Evolutionary conservation across 345 rosid genomes (phyloP), one percentile per base, ranked within the genome.

Genomic region (Citropsis articulata): DNA sequence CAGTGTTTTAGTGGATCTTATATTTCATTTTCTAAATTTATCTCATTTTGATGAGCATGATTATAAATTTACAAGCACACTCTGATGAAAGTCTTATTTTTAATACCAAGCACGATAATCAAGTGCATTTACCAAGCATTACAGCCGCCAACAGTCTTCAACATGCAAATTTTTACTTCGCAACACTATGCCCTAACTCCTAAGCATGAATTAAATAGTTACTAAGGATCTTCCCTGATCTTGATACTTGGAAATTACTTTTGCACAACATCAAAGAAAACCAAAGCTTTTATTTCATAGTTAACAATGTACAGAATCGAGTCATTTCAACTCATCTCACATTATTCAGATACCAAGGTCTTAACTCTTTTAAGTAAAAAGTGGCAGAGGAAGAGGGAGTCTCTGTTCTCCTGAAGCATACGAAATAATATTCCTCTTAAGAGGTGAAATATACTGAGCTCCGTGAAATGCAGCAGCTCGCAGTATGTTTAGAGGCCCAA

Each of bases 401-500:
- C 83, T 82, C 75, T 87, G 87, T 28, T 92, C 92, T 48, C 99
- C 98, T 0, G 94, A 94, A 35, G 99, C 99, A 84, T 83, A 95
- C 0, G 94, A 91, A 67, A 95, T 92, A 70, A 95, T 93, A 31
- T 86, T 89, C 80, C 84, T 90, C 53, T 92, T 93, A 31, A 93
- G 94, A 8, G 97, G 98, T 2, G 96, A 88, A 79, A 93, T 86
- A 72, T 89, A 82, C 66, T 92, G 86, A 77, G 95, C 99, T 6
- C 91, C 95, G 25, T 91, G 89, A 72, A 95, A 89, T 1, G 94
- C 98, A 57, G 96, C 92, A 21, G 98, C 98, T 77, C 99, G 86
- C 62, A 93, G 33, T 24, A 90, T 73, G 79, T 95, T 95, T 45
- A 95, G 77, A 27, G 97, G 99, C 56, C 96, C 97, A 4, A 94